A percentile compares a stretch with the other conserved stretches of the same genome.
Conservation (phyloP, 176 grass and related monocot species). For the Carex parvula region DNA sequence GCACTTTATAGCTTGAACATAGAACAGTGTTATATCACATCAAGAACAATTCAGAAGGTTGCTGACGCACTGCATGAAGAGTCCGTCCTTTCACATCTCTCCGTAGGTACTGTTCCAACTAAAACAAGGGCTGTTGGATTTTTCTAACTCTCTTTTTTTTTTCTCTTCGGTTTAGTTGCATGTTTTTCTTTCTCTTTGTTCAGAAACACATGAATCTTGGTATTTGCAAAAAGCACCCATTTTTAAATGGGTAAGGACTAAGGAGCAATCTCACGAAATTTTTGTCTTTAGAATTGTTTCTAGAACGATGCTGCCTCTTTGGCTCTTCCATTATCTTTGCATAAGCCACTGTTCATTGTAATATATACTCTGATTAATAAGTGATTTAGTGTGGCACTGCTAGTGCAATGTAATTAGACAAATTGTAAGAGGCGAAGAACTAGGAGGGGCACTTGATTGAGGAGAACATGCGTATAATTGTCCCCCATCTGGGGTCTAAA, state of each 20-base stretch:
- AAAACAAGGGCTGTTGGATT: not conserved
- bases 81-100: constrained; percentile 90
- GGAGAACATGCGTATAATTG: not conserved
- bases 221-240: not conserved
- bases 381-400: not conserved
- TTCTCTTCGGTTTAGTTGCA: constrained; percentile 8
- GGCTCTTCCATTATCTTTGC: not conserved
- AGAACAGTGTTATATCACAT: constrained; percentile 90
- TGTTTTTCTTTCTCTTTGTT: not conserved
- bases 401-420: not conserved
- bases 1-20: constrained; percentile 89
- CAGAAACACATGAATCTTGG: not conserved
- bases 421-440: not conserved
- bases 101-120: constrained; percentile 54
- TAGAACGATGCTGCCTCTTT: not conserved
- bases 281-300: not conserved
- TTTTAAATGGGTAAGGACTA: not conserved
- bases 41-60: constrained; percentile 90
- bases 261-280: not conserved
- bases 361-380: not conserved
- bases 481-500: not conserved
- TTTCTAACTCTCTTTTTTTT: not conserved
- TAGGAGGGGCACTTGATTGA: not conserved
- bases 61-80: constrained; percentile 66
- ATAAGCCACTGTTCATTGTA: not conserved